Percentiles rank a stretch among this genome's conserved stretches.
Conservation (phyloP, 2,329 filamentous ascomycete species). For the Claviceps digitariae region DNA sequence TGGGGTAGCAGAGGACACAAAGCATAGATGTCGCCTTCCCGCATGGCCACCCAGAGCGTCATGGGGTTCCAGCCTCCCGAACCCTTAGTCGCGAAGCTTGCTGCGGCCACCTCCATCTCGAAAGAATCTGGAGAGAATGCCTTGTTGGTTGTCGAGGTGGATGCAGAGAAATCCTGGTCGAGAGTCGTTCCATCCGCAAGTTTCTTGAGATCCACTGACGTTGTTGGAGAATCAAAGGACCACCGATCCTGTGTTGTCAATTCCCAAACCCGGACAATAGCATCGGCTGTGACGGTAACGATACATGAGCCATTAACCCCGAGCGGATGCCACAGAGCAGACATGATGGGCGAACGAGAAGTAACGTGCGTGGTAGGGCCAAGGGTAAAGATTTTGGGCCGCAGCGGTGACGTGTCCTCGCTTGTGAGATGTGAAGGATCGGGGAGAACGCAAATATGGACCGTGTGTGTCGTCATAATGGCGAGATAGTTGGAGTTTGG, state of each 20-base stretch:
- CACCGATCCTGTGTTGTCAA: constrained; percentile 70
- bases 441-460: constrained; percentile 78
- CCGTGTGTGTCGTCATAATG: constrained; percentile 73
- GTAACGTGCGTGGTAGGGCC: constrained; percentile 86
- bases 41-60: constrained; percentile 96
- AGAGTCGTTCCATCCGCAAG: constrained; percentile 70
- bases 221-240: constrained; percentile 71
- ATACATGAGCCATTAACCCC: constrained; percentile 70
- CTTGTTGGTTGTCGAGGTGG: constrained; percentile 58
- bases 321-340: constrained; percentile 84
- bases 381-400: constrained; percentile 78
- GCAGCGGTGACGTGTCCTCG: constrained; percentile 54
- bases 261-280: constrained; percentile 83
- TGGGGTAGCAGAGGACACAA: constrained; percentile 79
- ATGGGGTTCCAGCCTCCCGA: constrained; percentile 87
- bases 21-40: constrained; percentile 83
- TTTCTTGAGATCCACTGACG: constrained; percentile 80
- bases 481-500: constrained; percentile 72
- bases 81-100: constrained; percentile 56
- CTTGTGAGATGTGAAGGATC: constrained; percentile 63
- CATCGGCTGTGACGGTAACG: constrained; percentile 79
- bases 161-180: constrained; percentile 73
- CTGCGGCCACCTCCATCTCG: constrained; percentile 88
- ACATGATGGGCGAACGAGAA: constrained; percentile 66
- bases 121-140: constrained; percentile 80